Evolutionary conservation across 495 filamentous ascomycete species (phyloP).

Genomic region (Gamarada debralockiae): DNA sequence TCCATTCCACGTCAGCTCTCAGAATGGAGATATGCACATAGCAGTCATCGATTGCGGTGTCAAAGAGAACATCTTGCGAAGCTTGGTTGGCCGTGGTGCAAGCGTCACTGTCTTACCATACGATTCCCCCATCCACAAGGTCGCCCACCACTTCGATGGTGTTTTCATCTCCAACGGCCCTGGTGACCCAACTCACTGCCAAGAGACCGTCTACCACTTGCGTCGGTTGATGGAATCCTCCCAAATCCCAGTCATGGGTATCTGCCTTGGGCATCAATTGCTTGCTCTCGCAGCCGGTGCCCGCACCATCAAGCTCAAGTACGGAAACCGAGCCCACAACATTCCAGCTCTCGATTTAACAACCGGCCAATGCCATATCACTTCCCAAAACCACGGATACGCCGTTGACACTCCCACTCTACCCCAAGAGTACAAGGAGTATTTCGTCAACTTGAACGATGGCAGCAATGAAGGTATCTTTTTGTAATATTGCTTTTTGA

Average conservation of each 20-base stretch:
- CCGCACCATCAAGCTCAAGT: conserved; percentile 89
- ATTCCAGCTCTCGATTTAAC: conserved; percentile 93
- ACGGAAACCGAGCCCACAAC: conserved; percentile 97
- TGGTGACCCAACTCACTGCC: conserved; percentile 95
- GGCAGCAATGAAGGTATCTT: conserved; percentile 79
- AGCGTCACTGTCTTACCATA: conserved; percentile 91
- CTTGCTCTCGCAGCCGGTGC: conserved; percentile 79
- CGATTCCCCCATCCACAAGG: conserved; percentile 96
- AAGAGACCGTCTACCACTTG: conserved; percentile 87
- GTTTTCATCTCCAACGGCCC: conserved; percentile 98
- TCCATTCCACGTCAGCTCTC: conserved; percentile 87
- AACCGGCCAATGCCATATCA: conserved; percentile 97
- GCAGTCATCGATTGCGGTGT: conserved; percentile 97
- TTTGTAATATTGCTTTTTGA: too few relatives aligned
- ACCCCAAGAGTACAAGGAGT: conserved; percentile 86
- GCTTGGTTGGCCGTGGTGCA: conserved; percentile 80
- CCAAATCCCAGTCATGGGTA: conserved; percentile 91
- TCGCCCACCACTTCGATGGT: conserved; percentile 94
- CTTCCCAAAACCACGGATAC: conserved; percentile 97
- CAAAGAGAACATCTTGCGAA: conserved; percentile 98
- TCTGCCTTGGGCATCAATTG: conserved; percentile 92
- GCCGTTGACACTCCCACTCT: conserved; percentile 87
- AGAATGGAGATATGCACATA: conserved; percentile 78
- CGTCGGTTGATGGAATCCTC: conserved; percentile 83
- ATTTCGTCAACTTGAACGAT: conserved; percentile 97